These are phyloP conservation scores for Botrytis galanthina DNA, from an alignment of 2,329 filamentous ascomycete genomes.

Conservation along the genomic window DNA sequence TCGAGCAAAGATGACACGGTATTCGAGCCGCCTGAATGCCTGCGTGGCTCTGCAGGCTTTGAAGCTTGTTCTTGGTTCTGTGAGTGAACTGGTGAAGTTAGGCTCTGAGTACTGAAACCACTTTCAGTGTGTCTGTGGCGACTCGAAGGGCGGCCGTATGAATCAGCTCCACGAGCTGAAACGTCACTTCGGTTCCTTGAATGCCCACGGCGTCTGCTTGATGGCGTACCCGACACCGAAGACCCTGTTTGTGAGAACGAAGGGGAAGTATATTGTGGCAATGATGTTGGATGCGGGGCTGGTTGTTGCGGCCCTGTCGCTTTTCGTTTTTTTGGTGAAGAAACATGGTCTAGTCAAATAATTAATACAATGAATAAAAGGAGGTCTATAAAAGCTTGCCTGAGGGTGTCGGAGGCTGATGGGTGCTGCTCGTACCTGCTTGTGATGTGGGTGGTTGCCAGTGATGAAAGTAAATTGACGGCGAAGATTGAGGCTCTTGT, in stretches of 20 bases:
- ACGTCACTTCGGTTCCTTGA: slow-evolving; percentile 64
- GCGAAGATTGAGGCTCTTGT: slow-evolving; percentile 58
- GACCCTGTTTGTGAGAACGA: slow-evolving; percentile 55
- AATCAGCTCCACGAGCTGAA: slow-evolving; percentile 39
- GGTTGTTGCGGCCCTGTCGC: slow-evolving; percentile 56
- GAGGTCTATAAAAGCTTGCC: slow-evolving; percentile 55
- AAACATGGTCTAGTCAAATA: slow-evolving; percentile 56
- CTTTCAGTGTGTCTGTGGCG: slow-evolving; percentile 40
- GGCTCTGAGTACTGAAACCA: slow-evolving; percentile 29
- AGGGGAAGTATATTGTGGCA: slow-evolving; percentile 51
- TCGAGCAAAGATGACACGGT: slow-evolving; percentile 37
- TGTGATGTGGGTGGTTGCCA: slow-evolving; percentile 80
- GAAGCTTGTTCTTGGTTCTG: slow-evolving; percentile 24
- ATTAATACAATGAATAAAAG: slow-evolving; percentile 41
- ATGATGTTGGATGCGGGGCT: slow-evolving; percentile 46
- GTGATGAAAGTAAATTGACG: slow-evolving; percentile 85
- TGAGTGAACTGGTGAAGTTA: slow-evolving; percentile 28
- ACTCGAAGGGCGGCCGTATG: slow-evolving; percentile 43
- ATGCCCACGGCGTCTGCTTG: slow-evolving; percentile 56
- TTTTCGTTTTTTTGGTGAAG: slow-evolving; percentile 85
- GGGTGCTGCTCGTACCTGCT: slow-evolving; percentile 52
- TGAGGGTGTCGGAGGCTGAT: slow-evolving; percentile 71
- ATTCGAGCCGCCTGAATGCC: slow-evolving; percentile 33
- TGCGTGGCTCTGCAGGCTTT: slow-evolving; percentile 27
- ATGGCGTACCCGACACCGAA: slow-evolving; percentile 52